phyloP scores from a whole-genome alignment of 805 yeast species.

The Ogataea zsoltii region DNA sequence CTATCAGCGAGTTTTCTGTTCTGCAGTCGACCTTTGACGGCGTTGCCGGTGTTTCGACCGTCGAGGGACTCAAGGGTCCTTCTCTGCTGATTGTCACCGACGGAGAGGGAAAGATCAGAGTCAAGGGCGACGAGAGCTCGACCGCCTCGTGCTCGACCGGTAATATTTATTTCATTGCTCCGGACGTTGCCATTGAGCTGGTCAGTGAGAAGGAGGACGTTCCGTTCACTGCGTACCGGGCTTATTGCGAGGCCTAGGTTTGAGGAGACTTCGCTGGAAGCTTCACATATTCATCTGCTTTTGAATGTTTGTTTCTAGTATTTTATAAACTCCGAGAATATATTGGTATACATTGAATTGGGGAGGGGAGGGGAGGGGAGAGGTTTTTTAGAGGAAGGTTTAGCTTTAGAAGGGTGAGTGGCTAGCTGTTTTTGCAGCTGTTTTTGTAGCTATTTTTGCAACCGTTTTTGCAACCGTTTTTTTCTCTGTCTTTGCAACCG shows the following conservation, averaged over 20 bases:
- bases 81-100: conserved; percentile 81
- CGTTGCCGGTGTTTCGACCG: conserved; percentile 50
- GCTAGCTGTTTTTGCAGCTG: too few relatives aligned
- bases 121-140: conserved; percentile 43
- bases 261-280: conserved; percentile 1
- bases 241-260: conserved; percentile 70
- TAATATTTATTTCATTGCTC: conserved; percentile 81
- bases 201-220: conserved; percentile 45
- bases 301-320: not conserved
- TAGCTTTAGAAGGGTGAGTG: too few relatives aligned
- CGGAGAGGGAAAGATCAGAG: conserved; percentile 64
- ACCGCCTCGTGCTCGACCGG: conserved; percentile 64
- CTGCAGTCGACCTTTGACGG: conserved; percentile 69
- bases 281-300: not conserved
- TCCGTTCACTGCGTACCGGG: conserved; percentile 80
- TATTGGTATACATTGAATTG: too few relatives aligned
- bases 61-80: conserved; percentile 77
- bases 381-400: too few relatives aligned
- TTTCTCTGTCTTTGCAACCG: too few relatives aligned
- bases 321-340: too few relatives aligned
- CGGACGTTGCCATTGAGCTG: conserved; percentile 66
- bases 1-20: conserved; percentile 96
- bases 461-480: too few relatives aligned
- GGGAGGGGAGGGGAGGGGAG: too few relatives aligned
- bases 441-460: too few relatives aligned